A percentile compares a stretch with the other conserved stretches of the same genome.
phyloP scores from a whole-genome alignment of 306 rosid genomes.

The Cicer bijugum region DNA sequence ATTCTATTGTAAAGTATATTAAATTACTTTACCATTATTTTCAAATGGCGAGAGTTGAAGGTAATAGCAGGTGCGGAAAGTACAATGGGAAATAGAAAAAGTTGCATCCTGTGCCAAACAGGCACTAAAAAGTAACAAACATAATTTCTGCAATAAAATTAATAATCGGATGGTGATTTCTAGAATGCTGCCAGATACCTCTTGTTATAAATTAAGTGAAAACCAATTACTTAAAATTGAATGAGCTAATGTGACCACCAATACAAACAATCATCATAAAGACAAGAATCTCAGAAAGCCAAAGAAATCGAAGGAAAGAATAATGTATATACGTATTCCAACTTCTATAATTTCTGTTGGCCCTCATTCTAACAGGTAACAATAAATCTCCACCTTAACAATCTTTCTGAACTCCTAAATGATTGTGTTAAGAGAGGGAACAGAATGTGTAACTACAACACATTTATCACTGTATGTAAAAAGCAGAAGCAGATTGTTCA shows the following conservation, averaged over 20 bases:
- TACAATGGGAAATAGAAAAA: background rate
- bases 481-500: slow-evolving; percentile 38
- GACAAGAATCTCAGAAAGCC: background rate
- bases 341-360: background rate
- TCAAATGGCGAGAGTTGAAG: background rate
- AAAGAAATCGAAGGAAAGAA: slow-evolving; percentile 1
- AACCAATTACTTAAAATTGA: slow-evolving; percentile 16
- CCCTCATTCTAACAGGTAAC: background rate
- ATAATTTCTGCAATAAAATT: slow-evolving; percentile 9
- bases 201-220: slow-evolving; percentile 2
- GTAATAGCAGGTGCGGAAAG: background rate
- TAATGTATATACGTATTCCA: background rate
- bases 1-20: slow-evolving; percentile 14
- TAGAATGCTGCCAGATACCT: background rate
- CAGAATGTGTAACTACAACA: background rate
- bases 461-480: background rate
- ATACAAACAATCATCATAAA: background rate
- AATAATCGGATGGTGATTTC: slow-evolving; percentile 2
- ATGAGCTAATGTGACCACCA: slow-evolving; percentile 7
- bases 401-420: slow-evolving; percentile 19
- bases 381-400: slow-evolving; percentile 22
- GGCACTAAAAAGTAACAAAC: background rate
- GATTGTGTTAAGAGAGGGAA: background rate
- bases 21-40: slow-evolving; percentile 13
- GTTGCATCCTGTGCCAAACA: slow-evolving; percentile 12